phyloP scores from a whole-genome alignment of 495 filamentous ascomycete genomes.

The Friedmanniomyces endolithicus region DNA sequence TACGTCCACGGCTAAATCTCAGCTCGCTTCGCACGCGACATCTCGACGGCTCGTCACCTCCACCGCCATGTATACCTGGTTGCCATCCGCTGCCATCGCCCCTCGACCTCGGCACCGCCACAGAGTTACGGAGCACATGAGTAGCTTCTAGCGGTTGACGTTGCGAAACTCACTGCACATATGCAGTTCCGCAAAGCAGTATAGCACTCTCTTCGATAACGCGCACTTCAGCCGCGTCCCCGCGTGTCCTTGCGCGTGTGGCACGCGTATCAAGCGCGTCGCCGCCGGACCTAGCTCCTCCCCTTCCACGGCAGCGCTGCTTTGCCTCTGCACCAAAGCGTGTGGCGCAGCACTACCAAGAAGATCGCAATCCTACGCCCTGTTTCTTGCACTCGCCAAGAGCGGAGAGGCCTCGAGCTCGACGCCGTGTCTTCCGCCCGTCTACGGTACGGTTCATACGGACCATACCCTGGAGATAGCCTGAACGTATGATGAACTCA shows the following conservation, averaged over 20 bases:
- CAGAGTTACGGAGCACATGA: too few relatives aligned
- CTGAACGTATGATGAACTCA: too few relatives aligned
- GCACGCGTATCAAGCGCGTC: not conserved
- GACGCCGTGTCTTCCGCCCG: not conserved
- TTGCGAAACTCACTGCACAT: not conserved
- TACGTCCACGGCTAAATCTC: too few relatives aligned
- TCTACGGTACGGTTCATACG: too few relatives aligned
- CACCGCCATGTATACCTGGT: too few relatives aligned
- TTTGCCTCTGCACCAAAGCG: not conserved
- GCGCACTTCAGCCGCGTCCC: not conserved
- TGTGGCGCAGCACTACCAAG: not conserved
- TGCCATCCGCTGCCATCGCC: too few relatives aligned
- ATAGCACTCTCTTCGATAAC: not conserved
- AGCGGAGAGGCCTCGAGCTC: not conserved
- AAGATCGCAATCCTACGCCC: not conserved
- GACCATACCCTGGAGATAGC: too few relatives aligned
- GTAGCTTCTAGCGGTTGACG: too few relatives aligned
- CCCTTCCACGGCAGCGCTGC: too few relatives aligned
- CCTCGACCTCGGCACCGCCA: too few relatives aligned
- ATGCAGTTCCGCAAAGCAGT: not conserved
- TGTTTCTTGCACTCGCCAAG: slow-evolving; percentile 2
- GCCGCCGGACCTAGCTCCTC: not conserved
- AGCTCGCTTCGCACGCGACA: too few relatives aligned
- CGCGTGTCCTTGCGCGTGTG: not conserved
- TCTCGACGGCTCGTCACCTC: too few relatives aligned